These are phyloP conservation scores for Ogataea thermomethanolica DNA, from an alignment of 805 yeast species.

Conservation along the genomic window DNA sequence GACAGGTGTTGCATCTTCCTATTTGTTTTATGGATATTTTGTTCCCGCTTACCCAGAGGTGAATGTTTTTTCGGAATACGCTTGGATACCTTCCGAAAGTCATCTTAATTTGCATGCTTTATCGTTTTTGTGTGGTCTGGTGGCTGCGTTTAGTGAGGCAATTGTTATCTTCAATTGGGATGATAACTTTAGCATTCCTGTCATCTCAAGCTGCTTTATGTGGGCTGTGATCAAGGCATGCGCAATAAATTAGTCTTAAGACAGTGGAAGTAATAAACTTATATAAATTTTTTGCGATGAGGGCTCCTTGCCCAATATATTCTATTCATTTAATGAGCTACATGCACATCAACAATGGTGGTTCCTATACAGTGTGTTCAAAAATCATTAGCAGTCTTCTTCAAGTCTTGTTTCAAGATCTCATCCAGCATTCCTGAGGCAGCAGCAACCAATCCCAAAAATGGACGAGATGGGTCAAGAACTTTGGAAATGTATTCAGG, in stretches of 20 bases:
- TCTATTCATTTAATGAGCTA: slow-evolving; percentile 6
- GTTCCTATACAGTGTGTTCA: slow-evolving; percentile 14
- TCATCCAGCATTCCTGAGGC: slow-evolving; percentile 77
- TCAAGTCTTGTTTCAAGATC: slow-evolving; percentile 44
- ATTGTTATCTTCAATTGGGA: slow-evolving; percentile 74
- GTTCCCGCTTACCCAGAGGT: slow-evolving; percentile 59
- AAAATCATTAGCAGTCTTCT: slow-evolving; percentile 32
- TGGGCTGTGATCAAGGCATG: slow-evolving; percentile 23
- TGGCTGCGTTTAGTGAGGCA: slow-evolving; percentile 86
- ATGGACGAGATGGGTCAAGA: slow-evolving; percentile 93
- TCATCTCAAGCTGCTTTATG: slow-evolving; percentile 68
- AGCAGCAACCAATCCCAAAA: slow-evolving; percentile 95
- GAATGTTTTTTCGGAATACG: slow-evolving; percentile 49
- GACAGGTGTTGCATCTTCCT: slow-evolving; percentile 66
- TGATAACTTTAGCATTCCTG: slow-evolving; percentile 94
- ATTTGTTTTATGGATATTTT: slow-evolving; percentile 66
- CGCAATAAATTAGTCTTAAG: neutral
- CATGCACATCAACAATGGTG: slow-evolving; percentile 5
- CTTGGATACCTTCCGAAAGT: slow-evolving; percentile 65
- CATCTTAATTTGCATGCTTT: slow-evolving; percentile 48
- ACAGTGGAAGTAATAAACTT: neutral
- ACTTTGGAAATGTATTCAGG: slow-evolving; percentile 98
- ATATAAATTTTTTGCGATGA: slow-evolving; percentile 5
- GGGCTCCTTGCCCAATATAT: slow-evolving; percentile 9
- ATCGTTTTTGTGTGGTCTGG: slow-evolving; percentile 66